A percentile compares a stretch with the other conserved stretches of the same genome.
Conservation (phyloP, 1,284 basidiomycete genomes). For the Tausonia pullulans region DNA sequence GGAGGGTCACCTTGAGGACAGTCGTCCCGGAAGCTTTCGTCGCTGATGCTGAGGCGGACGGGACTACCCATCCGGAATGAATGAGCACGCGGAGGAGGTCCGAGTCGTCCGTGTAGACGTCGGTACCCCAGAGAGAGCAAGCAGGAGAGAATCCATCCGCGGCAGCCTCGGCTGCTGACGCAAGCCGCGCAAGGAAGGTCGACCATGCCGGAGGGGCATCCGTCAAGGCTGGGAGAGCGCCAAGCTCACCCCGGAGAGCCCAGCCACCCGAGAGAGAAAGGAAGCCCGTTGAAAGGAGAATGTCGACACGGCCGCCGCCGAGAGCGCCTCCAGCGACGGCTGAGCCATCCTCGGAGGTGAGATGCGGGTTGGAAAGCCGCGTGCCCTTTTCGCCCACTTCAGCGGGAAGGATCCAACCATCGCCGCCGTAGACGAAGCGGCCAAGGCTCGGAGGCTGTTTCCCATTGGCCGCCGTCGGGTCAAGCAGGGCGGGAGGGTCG, state of each 20-base stretch:
- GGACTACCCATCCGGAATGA: conserved; percentile 42
- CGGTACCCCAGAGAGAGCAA: conserved; percentile 44
- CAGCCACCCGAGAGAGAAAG: conserved; percentile 1
- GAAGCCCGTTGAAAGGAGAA: conserved; percentile 8
- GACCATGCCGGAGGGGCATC: not conserved
- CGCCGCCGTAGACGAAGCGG: conserved; percentile 9
- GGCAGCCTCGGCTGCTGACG: not conserved
- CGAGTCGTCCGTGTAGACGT: conserved; percentile 50
- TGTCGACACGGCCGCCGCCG: conserved; percentile 11
- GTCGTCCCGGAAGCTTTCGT: not conserved
- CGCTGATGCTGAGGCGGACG: not conserved
- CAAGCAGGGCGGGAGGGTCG: too few species aligned
- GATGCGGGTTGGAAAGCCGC: not conserved
- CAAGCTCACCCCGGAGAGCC: not conserved
- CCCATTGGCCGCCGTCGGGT: not conserved
- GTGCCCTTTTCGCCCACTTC: conserved; percentile 8
- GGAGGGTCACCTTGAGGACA: conserved; percentile 36
- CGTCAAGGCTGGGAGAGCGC: not conserved
- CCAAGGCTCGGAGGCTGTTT: conserved; percentile 9
- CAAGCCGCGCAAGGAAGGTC: not conserved
- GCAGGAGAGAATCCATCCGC: conserved; percentile 13
- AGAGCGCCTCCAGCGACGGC: not conserved
- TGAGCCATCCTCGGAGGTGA: not conserved
- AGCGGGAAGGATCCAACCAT: conserved; percentile 10
- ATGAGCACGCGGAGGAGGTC: conserved; percentile 42